Evolutionary conservation across 805 yeast genomes (phyloP).

Genomic region (Wickerhamomyces strasburgensis): DNA sequence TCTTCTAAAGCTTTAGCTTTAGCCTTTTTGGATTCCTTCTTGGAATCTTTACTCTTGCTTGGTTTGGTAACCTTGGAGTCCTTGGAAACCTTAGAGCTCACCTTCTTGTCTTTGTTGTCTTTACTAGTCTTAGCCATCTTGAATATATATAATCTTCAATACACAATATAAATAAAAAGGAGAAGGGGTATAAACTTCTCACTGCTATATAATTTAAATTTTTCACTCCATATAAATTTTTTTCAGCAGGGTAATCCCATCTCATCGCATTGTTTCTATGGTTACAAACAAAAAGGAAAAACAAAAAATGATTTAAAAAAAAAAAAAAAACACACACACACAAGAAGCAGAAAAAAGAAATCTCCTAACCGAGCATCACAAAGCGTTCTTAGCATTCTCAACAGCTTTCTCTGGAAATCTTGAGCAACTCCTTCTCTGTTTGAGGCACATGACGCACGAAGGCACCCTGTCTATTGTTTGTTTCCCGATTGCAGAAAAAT

Average conservation of each 20-base stretch:
- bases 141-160: no score
- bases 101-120: slow-evolving; percentile 16
- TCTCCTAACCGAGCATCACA: no score
- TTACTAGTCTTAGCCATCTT: slow-evolving; percentile 23
- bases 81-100: slow-evolving; percentile 13
- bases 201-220: slow-evolving; percentile 10
- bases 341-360: no score
- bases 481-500: no score
- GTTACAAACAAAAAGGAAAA: slow-evolving; percentile 5
- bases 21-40: slow-evolving; percentile 28
- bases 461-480: no score
- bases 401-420: no score
- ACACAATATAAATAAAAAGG: no score
- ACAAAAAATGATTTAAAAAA: slow-evolving; percentile 1
- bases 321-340: no score
- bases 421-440: no score
- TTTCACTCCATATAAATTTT: slow-evolving; percentile 9
- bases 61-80: slow-evolving; percentile 23
- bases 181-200: slow-evolving; percentile 2
- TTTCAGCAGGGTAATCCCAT: slow-evolving; percentile 3
- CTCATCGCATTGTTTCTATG: slow-evolving; percentile 19
- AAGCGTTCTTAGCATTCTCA: no score
- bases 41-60: slow-evolving; percentile 23
- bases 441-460: no score
- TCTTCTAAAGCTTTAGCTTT: slow-evolving; percentile 24